Evolutionary conservation across 495 filamentous ascomycete species (phyloP).

Genomic region (Podospora pseudopauciseta): DNA sequence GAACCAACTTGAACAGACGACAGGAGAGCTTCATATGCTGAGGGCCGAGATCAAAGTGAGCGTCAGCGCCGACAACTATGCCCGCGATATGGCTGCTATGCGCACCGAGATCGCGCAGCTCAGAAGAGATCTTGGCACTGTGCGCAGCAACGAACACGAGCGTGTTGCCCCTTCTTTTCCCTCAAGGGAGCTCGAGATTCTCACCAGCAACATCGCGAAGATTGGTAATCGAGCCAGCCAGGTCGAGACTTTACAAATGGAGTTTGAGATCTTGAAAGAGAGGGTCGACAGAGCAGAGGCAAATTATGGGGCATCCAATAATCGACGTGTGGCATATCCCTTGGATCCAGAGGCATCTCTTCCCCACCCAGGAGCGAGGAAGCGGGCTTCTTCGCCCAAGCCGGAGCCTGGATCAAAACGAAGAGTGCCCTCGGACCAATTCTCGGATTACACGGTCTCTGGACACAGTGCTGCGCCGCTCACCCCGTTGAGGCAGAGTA

Average conservation of each 20-base stretch:
- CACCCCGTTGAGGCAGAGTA: background rate
- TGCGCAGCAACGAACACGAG: conserved; percentile 1
- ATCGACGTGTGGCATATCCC: background rate
- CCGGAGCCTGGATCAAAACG: background rate
- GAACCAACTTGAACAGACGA: background rate
- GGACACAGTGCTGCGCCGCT: background rate
- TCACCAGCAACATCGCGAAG: conserved; percentile 36
- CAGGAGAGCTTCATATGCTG: background rate
- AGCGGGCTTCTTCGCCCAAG: background rate
- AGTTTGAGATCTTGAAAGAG: conserved; percentile 38
- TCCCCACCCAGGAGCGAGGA: background rate
- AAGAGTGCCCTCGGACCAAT: background rate
- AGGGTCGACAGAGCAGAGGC: conserved; percentile 33
- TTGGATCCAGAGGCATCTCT: background rate
- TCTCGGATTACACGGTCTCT: background rate
- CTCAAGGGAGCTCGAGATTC: conserved; percentile 37
- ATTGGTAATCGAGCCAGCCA: conserved; percentile 37
- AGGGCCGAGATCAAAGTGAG: background rate
- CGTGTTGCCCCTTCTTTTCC: conserved; percentile 22
- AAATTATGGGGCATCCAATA: conserved; percentile 1
- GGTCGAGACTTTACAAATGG: conserved; percentile 42
- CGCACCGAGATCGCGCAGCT: background rate
- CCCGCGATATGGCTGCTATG: background rate
- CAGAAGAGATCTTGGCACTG: background rate
- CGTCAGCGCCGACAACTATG: background rate